These are phyloP conservation scores for Cordyceps fumosorosea DNA, from an alignment of 2,329 filamentous ascomycete genomes.

Conservation along the genomic window DNA sequence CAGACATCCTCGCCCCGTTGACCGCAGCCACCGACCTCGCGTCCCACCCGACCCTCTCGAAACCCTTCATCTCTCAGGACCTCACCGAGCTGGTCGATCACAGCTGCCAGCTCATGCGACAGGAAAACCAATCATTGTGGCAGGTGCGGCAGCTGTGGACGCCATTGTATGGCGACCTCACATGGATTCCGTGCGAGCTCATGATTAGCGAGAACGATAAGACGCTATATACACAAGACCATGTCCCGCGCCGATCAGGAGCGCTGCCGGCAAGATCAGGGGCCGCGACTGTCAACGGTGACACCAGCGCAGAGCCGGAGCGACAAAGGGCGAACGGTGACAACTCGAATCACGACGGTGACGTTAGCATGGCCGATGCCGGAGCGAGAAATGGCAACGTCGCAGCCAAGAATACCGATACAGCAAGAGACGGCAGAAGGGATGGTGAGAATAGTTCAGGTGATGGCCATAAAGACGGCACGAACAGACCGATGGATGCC, in stretches of 20 bases:
- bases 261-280: slow-evolving; percentile 22
- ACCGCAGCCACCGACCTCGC: slow-evolving; percentile 69
- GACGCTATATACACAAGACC: slow-evolving; percentile 46
- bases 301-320: slow-evolving; percentile 2
- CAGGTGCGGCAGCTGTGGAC: slow-evolving; percentile 68
- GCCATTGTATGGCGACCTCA: slow-evolving; percentile 67
- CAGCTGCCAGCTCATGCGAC: slow-evolving; percentile 63
- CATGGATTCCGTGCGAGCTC: slow-evolving; percentile 55
- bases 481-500: slow-evolving; percentile 5
- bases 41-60: slow-evolving; percentile 65
- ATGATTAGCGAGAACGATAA: slow-evolving; percentile 52
- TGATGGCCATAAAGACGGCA: background rate
- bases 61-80: slow-evolving; percentile 67
- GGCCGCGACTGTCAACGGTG: slow-evolving; percentile 17
- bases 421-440: slow-evolving; percentile 16
- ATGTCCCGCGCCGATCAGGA: slow-evolving; percentile 32
- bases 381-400: slow-evolving; percentile 14
- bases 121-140: slow-evolving; percentile 67
- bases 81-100: slow-evolving; percentile 65
- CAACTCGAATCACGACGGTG: slow-evolving; percentile 18
- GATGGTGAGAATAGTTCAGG: background rate
- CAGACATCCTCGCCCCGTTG: slow-evolving; percentile 69
- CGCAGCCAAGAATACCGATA: slow-evolving; percentile 15
- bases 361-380: slow-evolving; percentile 27
- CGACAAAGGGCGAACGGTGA: slow-evolving; percentile 9